Base-by-base conservation (phyloP, 2,329 filamentous ascomycete species). In the Metarhizium brunneum region DNA sequence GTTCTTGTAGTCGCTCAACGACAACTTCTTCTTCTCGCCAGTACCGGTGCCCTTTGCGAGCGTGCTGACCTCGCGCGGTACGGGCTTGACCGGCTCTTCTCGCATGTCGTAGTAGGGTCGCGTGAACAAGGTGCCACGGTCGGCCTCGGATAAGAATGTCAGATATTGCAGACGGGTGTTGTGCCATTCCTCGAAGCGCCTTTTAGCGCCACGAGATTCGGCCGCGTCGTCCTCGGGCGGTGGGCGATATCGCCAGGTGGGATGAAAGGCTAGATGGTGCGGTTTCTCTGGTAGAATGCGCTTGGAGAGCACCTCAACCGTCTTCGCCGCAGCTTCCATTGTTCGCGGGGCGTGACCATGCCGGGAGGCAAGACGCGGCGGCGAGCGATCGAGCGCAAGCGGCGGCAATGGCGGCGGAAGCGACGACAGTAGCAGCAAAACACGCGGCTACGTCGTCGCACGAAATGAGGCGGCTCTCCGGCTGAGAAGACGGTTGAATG, bases 241-340 rank as follows among this genome's bases (percentile, higher is more conserved):
- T 45, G 69, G 66, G 54, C 71, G 72, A 60, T 77, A 82, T 63
- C 73, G 77, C 66, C 71, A 71, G 60, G 76, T 73, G 52, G 76
- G 65, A 40, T 72, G 74, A 59, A 76, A 69, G 42, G 79, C 77
- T 40, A 84, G 73, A 60, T 80, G 77, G 65, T 83, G 77, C 59
- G 79, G 76, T 64, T 72, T 73, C 57, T 74, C 70, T 59, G 80
- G 80, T 59, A 82, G 69, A 60, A 78, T 73, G 65, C 71, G 71
- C 71, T 80, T 73, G 64, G 75, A 73, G 67, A 81, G 71, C 68
- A 69, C 73, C 68, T 80, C 70, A 69, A 80, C 75, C 71, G 73
- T 76, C 72, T 80, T 79, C 68, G 75, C 76, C 74, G 78, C 77
- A 74, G 74, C 77, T 75, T 82, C 80, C 80, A 83, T 83, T 70